phyloP scores from a whole-genome alignment of 495 filamentous ascomycete species.

The Aspergillus nidulans region DNA sequence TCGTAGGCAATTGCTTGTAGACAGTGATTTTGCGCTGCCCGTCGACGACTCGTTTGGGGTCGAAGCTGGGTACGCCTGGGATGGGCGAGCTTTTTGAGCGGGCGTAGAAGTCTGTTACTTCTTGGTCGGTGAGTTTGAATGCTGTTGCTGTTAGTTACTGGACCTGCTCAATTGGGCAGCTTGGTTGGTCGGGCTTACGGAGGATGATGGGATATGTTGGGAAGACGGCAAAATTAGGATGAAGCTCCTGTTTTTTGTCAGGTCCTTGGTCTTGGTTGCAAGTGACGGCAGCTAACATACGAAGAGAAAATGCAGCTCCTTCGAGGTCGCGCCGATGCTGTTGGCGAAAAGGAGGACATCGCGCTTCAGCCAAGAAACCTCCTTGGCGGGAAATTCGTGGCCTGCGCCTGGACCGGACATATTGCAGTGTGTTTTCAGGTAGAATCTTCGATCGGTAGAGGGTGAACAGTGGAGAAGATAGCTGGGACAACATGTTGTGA shows the following conservation, averaged over 20 bases:
- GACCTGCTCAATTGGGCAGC: not conserved
- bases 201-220: conserved; percentile 84
- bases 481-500: no score
- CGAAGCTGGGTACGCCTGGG: conserved; percentile 73
- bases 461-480: not conserved
- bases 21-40: conserved; percentile 79
- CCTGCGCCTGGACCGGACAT: conserved; percentile 66
- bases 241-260: conserved; percentile 57
- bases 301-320: conserved; percentile 89
- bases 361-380: conserved; percentile 79
- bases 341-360: conserved; percentile 84
- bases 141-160: conserved; percentile 38
- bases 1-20: conserved; percentile 70
- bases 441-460: not conserved
- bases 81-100: conserved; percentile 54
- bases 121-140: conserved; percentile 73
- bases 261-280: no score
- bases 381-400: conserved; percentile 67
- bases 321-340: conserved; percentile 75
- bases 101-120: conserved; percentile 85
- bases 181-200: conserved; percentile 46
- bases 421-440: not conserved
- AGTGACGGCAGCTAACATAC: conserved; percentile 34
- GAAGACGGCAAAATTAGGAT: conserved; percentile 78
- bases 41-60: conserved; percentile 70